Conservation (phyloP, 441 rosid species). For the Metrosideros polymorpha region DNA sequence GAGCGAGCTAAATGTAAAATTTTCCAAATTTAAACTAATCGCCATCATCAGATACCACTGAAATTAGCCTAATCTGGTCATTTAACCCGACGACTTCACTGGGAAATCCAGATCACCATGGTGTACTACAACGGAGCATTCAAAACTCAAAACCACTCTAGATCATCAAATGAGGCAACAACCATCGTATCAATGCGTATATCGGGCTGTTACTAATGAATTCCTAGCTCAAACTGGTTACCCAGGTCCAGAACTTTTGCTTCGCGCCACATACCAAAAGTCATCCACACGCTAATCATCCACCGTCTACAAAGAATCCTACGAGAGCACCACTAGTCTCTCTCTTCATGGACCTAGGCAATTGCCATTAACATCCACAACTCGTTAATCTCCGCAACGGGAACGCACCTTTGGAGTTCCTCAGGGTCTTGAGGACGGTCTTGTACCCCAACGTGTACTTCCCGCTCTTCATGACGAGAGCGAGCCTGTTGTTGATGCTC, state of each 20-base stretch:
- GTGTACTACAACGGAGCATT: background rate
- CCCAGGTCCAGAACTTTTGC: background rate
- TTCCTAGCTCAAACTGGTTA: background rate
- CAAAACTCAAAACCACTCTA: background rate
- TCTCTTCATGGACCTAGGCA: background rate
- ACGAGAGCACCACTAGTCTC: background rate
- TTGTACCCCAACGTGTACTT: slow-evolving; percentile 61
- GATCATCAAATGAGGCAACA: background rate
- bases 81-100: background rate
- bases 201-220: background rate
- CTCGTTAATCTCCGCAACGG: background rate
- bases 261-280: background rate
- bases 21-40: background rate
- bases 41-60: background rate
- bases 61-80: background rate
- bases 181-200: background rate
- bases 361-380: background rate
- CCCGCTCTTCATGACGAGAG: slow-evolving; percentile 73
- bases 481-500: slow-evolving; percentile 52
- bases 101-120: background rate
- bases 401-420: slow-evolving; percentile 26
- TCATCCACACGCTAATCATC: background rate
- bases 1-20: background rate
- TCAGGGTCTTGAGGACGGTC: slow-evolving; percentile 34
- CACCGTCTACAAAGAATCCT: background rate